Base-by-base conservation (phyloP, 2,329 filamentous ascomycete genomes). In the Zarea fungicola region DNA sequence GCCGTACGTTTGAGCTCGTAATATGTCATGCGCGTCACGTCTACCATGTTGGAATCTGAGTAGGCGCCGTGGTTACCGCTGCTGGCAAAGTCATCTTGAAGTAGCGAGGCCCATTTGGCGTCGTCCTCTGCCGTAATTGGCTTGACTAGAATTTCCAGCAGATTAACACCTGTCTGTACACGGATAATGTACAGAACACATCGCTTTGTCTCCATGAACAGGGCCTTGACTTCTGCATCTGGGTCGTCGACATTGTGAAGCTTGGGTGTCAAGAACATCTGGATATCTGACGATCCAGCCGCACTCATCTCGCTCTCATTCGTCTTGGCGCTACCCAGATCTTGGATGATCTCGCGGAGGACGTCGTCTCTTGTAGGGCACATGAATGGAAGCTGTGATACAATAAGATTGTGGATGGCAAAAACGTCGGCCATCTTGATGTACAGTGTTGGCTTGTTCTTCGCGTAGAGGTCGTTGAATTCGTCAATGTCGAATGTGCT, bases 391-490 rank as follows among this genome's bases (percentile, higher is more conserved):
- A 96, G 80, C 58, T 97, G 89, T 21, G 84, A 77, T 3, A 89
- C 84, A 48, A 97, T 80, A 19, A 97, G 77, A 55, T 85, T 89
- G 69, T 99, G 95, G 51, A 99, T 92, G 42, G 92, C 88, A 65
- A 99, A 97, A 50, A 99, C 91, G 65, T 99, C 93, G 14, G 87
- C 81, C 81, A 99, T 92, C 72, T 99, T 99, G 74, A 99, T 96
- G 72, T 97, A 99, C n/a, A 99, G 76, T 0, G 92, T 97, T 6
- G 93, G 93, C 68, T 96, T 96, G 55, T 90, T 93, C 65, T 95
- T 91, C 49, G 92, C 88, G 63, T 97, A 97, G 6, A 99, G 78
- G 62, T 99, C 93, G 64, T 96, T 97, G 79, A 93, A 99, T 65
- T 97, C 93, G 63, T 99, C 93, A 64, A 99, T 96, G 66, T 97